A percentile compares a stretch with the other conserved stretches of the same genome.
phyloP scores from a whole-genome alignment of 768 basidiomycete genomes.

The Mrakia gelida region DNA sequence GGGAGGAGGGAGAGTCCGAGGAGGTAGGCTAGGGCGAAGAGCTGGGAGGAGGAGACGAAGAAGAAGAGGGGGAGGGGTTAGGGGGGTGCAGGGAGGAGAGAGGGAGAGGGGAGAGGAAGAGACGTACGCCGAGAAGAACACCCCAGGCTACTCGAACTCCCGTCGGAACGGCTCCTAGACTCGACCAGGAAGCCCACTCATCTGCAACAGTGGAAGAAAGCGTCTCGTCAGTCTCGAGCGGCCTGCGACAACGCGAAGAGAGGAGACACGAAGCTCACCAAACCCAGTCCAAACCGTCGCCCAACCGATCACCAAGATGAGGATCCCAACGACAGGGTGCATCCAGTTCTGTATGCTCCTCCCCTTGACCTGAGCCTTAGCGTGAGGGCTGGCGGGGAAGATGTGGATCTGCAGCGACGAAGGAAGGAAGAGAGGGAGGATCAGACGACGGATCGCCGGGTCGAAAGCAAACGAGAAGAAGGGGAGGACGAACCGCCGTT shows the following conservation, averaged over 20 bases:
- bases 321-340: conserved; percentile 11
- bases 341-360: conserved; percentile 17
- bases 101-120: not conserved
- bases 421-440: not conserved
- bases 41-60: not conserved
- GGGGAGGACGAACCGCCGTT: not conserved
- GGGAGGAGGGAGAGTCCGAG: conserved; percentile 15
- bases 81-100: not conserved
- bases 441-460: not conserved
- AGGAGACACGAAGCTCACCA: not conserved
- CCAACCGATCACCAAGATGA: conserved; percentile 14
- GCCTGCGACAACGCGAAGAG: not conserved
- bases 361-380: not conserved
- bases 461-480: not conserved
- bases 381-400: not conserved
- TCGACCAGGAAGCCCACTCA: not conserved
- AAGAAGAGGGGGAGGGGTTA: not conserved
- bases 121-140: conserved; percentile 17
- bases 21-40: conserved; percentile 21
- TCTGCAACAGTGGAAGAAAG: not conserved
- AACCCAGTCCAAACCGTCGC: conserved; percentile 25
- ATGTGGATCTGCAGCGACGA: conserved; percentile 8
- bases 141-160: conserved; percentile 21
- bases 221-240: not conserved
- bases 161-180: not conserved